Percentiles rank a stretch among this genome's conserved stretches.
phyloP scores from a whole-genome alignment of 345 rosid species.

The Moricandia moricandioides region DNA sequence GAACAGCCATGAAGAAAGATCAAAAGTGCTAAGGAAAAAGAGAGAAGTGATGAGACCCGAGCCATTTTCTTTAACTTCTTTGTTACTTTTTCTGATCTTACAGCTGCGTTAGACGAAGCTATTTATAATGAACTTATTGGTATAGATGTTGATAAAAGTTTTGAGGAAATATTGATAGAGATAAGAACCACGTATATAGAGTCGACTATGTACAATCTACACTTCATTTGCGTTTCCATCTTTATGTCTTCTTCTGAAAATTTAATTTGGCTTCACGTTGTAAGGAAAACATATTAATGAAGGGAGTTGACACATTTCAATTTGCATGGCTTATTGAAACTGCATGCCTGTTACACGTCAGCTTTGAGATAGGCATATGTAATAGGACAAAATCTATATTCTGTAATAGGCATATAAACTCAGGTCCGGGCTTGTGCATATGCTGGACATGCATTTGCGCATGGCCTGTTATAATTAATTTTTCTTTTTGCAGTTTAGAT shows the following conservation, averaged over 20 bases:
- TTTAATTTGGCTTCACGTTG: neutral
- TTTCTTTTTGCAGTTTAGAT: too few relatives aligned
- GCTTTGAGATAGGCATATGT: slow-evolving; percentile 26
- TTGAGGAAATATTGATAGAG: neutral
- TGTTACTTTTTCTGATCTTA: slow-evolving; percentile 6
- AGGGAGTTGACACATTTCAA: slow-evolving; percentile 36
- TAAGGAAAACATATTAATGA: neutral
- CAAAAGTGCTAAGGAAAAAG: slow-evolving; percentile 42
- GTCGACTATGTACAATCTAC: slow-evolving; percentile 24
- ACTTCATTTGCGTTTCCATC: neutral
- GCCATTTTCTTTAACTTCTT: slow-evolving; percentile 23
- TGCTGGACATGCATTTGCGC: too few relatives aligned
- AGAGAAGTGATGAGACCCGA: slow-evolving; percentile 35
- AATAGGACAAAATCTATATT: slow-evolving; percentile 5
- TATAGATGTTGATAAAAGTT: neutral
- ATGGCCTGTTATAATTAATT: too few relatives aligned
- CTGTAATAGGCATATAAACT: too few relatives aligned
- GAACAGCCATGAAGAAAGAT: slow-evolving; percentile 43
- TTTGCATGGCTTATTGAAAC: slow-evolving; percentile 30
- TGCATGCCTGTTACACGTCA: slow-evolving; percentile 36
- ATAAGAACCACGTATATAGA: slow-evolving; percentile 27
- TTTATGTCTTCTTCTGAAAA: slow-evolving; percentile 12
- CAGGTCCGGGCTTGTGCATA: too few relatives aligned
- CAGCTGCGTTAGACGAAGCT: slow-evolving; percentile 4
- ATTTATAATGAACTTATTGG: slow-evolving; percentile 9